A percentile compares a stretch with the other conserved stretches of the same genome.
Evolutionary conservation across 345 rosid species (phyloP).

Genomic region (Salix caprea): DNA sequence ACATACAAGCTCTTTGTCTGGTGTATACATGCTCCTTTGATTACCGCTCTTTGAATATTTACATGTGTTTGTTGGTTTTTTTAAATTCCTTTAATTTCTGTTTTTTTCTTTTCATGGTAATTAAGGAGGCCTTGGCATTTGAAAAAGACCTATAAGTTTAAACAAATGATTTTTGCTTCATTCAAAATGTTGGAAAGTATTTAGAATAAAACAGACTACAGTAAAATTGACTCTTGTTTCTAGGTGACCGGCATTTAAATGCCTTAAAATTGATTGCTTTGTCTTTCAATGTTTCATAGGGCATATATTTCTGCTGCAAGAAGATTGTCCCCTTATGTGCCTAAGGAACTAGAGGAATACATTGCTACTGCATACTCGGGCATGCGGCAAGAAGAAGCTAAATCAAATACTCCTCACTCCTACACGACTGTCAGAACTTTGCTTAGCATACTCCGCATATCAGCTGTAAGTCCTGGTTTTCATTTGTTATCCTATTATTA

Average conservation of each 20-base stretch:
- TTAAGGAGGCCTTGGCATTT: conserved; percentile 11
- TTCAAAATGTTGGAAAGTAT: background rate
- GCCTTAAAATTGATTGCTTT: background rate
- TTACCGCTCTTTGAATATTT: background rate
- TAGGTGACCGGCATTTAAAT: background rate
- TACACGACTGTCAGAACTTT: conserved; percentile 91
- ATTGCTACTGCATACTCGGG: conserved; percentile 86
- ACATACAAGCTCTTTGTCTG: background rate
- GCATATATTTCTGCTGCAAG: conserved; percentile 95
- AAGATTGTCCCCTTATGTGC: conserved; percentile 74
- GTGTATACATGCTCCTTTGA: background rate
- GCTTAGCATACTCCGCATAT: conserved; percentile 90
- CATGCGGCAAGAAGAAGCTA: conserved; percentile 96
- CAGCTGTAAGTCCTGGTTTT: conserved; percentile 61
- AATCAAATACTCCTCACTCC: conserved; percentile 81
- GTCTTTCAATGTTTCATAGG: conserved; percentile 36
- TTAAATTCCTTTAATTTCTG: background rate
- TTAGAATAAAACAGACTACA: background rate
- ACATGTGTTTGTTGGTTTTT: background rate
- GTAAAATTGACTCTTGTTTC: background rate
- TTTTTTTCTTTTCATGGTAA: background rate
- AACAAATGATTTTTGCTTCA: background rate
- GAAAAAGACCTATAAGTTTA: background rate
- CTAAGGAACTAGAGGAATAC: conserved; percentile 86
- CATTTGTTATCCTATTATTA: background rate